phyloP scores from a whole-genome alignment of 1,284 basidiomycete genomes.

The Singerocomus rubriflavus region DNA sequence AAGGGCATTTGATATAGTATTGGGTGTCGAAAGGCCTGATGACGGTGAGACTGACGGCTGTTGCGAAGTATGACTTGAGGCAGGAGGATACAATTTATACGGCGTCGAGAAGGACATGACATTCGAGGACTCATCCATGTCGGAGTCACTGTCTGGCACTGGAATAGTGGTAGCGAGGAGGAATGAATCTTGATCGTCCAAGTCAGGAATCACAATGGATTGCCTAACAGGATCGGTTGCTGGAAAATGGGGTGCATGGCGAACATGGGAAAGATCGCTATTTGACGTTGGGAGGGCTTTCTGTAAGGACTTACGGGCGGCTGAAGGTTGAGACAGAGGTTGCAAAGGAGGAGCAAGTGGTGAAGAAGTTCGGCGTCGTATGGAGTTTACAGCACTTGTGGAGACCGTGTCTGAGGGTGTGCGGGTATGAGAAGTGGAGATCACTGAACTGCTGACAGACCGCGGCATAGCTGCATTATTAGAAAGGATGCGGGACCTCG shows the following conservation, averaged over 20 bases:
- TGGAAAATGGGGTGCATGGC: conserved; percentile 25
- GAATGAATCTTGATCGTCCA: conserved; percentile 57
- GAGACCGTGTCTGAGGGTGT: conserved; percentile 49
- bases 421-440: conserved; percentile 37
- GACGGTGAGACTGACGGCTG: conserved; percentile 49
- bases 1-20: conserved; percentile 50
- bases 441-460: conserved; percentile 35
- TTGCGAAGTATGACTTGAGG: conserved; percentile 20
- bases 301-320: conserved; percentile 45
- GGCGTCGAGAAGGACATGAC: conserved; percentile 71
- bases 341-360: conserved; percentile 42
- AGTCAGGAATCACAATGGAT: conserved; percentile 40
- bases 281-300: conserved; percentile 45
- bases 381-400: conserved; percentile 36
- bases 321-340: conserved; percentile 37
- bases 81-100: conserved; percentile 49
- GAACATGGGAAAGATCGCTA: conserved; percentile 39
- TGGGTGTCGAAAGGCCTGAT: conserved; percentile 50
- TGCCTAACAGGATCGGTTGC: conserved; percentile 36
- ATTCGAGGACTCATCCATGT: conserved; percentile 54
- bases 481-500: conserved; percentile 45
- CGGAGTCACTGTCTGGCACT: conserved; percentile 69
- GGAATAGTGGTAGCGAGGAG: conserved; percentile 68
- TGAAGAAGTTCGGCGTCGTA: conserved; percentile 51
- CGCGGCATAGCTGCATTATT: conserved; percentile 37